Evolutionary conservation across 768 basidiomycete species (phyloP).

Genomic region (Amanita rimosa): DNA sequence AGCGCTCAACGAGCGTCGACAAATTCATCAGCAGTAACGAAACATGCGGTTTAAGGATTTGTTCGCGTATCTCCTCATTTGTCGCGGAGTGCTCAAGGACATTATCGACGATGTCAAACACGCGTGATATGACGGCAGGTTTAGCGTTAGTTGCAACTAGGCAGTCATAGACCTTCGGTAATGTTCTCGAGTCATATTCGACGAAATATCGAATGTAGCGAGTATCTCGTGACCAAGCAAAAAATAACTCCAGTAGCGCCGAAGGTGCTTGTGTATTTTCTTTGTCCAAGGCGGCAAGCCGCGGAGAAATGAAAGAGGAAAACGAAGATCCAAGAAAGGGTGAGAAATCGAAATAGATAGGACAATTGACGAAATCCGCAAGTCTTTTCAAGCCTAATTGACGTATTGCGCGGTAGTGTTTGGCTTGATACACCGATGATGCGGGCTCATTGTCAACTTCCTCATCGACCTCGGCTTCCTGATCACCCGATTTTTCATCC

Average conservation of each 20-base stretch:
- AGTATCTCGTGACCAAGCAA: conserved; percentile 54
- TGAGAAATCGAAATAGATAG: conserved; percentile 63
- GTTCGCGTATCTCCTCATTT: conserved; percentile 35
- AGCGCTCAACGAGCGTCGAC: conserved; percentile 53
- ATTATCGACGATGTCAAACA: conserved; percentile 80
- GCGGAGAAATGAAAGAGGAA: conserved; percentile 66
- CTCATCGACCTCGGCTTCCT: conserved; percentile 21
- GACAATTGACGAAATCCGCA: conserved; percentile 76
- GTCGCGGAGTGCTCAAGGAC: conserved; percentile 45
- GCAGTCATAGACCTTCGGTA: conserved; percentile 77
- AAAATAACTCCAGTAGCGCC: conserved; percentile 76
- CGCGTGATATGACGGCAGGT: conserved; percentile 62
- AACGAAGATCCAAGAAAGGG: conserved; percentile 63
- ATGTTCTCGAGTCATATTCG: conserved; percentile 49
- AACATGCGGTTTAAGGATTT: conserved; percentile 59
- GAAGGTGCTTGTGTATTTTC: conserved; percentile 94
- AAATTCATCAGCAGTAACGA: conserved; percentile 63
- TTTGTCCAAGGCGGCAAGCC: conserved; percentile 56
- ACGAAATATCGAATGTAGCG: conserved; percentile 56
- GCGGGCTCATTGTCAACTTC: conserved; percentile 22
- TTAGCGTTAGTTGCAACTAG: conserved; percentile 80
- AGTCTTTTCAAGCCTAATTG: conserved; percentile 80
- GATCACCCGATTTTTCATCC: conserved; percentile 15
- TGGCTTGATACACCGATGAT: conserved; percentile 13
- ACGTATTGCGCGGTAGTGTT: conserved; percentile 53